Conservation (phyloP, 2,329 filamentous ascomycete species). For the Thelonectria rubi region DNA sequence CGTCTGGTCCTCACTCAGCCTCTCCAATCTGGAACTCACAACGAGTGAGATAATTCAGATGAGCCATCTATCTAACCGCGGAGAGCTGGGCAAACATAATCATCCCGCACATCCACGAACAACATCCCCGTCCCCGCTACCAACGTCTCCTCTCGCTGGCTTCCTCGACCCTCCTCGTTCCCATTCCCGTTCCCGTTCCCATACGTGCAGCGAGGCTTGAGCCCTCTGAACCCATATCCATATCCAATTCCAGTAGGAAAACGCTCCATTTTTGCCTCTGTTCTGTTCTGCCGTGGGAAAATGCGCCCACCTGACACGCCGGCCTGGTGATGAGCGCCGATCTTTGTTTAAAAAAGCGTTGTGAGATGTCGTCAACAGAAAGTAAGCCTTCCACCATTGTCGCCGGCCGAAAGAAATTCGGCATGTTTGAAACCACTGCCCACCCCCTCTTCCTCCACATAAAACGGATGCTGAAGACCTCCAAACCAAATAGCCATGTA, state of each 20-base stretch:
- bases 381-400: slow-evolving; percentile 10
- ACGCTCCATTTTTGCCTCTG: slow-evolving; percentile 29
- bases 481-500: slow-evolving; percentile 26
- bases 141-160: neutral
- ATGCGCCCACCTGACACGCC: slow-evolving; percentile 29
- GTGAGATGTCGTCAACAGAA: slow-evolving; percentile 21
- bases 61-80: slow-evolving; percentile 21
- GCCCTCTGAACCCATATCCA: slow-evolving; percentile 20
- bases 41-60: slow-evolving; percentile 25
- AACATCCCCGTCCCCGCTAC: neutral
- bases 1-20: slow-evolving; percentile 10
- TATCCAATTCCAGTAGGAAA: slow-evolving; percentile 28
- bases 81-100: neutral
- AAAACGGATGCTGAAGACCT: slow-evolving; percentile 25
- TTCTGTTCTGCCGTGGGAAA: slow-evolving; percentile 29
- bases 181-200: slow-evolving; percentile 5
- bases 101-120: neutral
- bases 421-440: slow-evolving; percentile 14
- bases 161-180: neutral
- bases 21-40: slow-evolving; percentile 15
- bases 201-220: neutral
- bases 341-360: slow-evolving; percentile 26
- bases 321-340: slow-evolving; percentile 21
- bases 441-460: slow-evolving; percentile 20
- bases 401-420: slow-evolving; percentile 22